These are phyloP conservation scores for Kregervanrija pseudodelftensis DNA, from an alignment of 805 yeast genomes.

Conservation along the genomic window DNA sequence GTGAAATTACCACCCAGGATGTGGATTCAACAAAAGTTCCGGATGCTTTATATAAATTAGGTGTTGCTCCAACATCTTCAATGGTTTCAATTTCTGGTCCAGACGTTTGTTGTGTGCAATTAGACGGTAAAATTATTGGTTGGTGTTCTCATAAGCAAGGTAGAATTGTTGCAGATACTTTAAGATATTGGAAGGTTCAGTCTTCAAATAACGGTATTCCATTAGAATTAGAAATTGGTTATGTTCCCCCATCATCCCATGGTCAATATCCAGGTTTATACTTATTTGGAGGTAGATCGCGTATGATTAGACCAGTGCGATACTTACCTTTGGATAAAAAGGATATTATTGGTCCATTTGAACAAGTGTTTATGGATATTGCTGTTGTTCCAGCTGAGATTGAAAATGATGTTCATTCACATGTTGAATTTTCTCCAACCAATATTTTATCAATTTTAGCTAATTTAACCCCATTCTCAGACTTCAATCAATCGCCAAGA, in stretches of 20 bases:
- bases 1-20: conserved; percentile 73
- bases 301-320: conserved; percentile 94
- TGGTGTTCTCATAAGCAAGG: conserved; percentile 93
- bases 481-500: conserved; percentile 98
- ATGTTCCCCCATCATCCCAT: conserved; percentile 89
- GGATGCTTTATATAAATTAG: conserved; percentile 55
- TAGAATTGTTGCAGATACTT: conserved; percentile 75
- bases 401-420: conserved; percentile 71
- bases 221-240: conserved; percentile 82
- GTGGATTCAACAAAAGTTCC: conserved; percentile 73
- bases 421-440: conserved; percentile 93
- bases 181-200: conserved; percentile 89
- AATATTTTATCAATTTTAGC: conserved; percentile 92
- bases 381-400: conserved; percentile 94
- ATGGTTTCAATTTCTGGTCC: conserved; percentile 75
- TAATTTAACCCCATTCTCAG: conserved; percentile 95
- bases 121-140: conserved; percentile 88
- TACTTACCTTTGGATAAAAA: conserved; percentile 77
- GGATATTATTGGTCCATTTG: conserved; percentile 95
- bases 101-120: conserved; percentile 77
- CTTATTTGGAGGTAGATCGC: conserved; percentile 83
- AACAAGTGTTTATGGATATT: conserved; percentile 93
- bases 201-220: conserved; percentile 68
- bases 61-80: conserved; percentile 74
- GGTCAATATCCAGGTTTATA: conserved; percentile 98